Evolutionary conservation across 2,329 filamentous ascomycete genomes (phyloP), one percentile per base, ranked within the genome.

Genomic region (Tetracladium maxilliforme): DNA sequence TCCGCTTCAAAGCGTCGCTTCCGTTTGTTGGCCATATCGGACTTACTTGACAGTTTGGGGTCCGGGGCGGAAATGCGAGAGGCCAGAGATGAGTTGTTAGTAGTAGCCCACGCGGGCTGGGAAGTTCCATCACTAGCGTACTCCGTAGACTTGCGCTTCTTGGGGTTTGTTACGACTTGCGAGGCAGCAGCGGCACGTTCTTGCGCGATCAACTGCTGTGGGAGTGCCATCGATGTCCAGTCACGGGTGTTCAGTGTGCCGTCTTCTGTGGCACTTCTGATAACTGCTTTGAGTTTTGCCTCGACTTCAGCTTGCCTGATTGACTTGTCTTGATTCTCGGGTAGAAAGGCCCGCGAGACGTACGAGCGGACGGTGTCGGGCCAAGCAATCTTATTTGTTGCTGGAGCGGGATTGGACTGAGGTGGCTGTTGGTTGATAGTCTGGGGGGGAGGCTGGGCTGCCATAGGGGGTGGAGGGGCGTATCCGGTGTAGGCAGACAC

Each of bases 11-110:
- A 92, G 39, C 90, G 82, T 43, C 81, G 81, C 50, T 77, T 80
- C 38, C 90, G 79, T 58, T 84, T 86, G 52, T 94, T 86, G 49
- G 74, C 71, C 58, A 77, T 78, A 55, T 80, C 72, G 50, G 77
- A 90, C 81, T 92, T 92, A 90, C 82, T 92, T 62, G 65, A n/a
- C n/a, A n/a, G n/a, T n/a, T n/a, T n/a, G n/a, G n/a, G 59, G 51
- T 47, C 48, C 60, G 47, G n/a, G n/a, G n/a, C n/a, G n/a, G n/a
- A n/a, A n/a, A n/a, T n/a, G n/a, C n/a, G n/a, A n/a, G n/a, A n/a
- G n/a, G n/a, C n/a, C n/a, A n/a, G n/a, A n/a, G 35, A 38, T 28
- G 45, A 49, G 51, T 54, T 52, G 51, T 73, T 79, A 66, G 72
- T 69, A 58, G 67, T 69, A 52, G 77, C 78, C 77, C 82, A 90